These are phyloP conservation scores for Cytospora mali DNA, from an alignment of 2,329 filamentous ascomycete species.

Conservation along the genomic window DNA sequence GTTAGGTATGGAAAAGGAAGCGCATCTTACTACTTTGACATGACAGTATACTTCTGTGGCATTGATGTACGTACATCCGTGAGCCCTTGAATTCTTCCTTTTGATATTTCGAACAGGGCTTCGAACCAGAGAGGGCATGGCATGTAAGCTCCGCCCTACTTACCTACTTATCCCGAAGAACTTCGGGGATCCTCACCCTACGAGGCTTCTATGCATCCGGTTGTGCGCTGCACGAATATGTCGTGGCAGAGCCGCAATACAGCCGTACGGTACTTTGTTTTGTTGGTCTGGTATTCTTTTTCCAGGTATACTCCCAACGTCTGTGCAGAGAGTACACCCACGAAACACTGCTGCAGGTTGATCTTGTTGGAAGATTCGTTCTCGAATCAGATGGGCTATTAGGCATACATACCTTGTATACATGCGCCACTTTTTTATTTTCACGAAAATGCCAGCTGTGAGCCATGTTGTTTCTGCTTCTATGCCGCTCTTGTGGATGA, in stretches of 20 bases:
- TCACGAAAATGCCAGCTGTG: background rate
- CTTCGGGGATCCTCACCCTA: slow-evolving; percentile 2
- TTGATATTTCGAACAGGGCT: background rate
- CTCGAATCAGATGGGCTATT: background rate
- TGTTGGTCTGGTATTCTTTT: background rate
- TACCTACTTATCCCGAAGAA: background rate
- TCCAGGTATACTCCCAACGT: background rate
- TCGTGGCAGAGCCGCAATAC: slow-evolving; percentile 9
- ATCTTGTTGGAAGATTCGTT: background rate
- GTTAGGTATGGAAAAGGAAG: background rate
- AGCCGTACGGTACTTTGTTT: background rate
- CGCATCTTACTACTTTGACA: background rate
- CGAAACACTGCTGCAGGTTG: background rate
- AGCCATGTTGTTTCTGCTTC: background rate
- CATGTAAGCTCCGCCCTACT: background rate
- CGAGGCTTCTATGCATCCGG: background rate
- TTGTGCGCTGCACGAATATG: background rate
- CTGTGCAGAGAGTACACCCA: background rate
- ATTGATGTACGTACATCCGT: background rate
- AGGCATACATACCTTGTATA: background rate
- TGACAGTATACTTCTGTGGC: background rate
- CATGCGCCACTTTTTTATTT: background rate
- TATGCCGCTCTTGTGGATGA: too few relatives aligned
- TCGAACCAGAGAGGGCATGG: too few relatives aligned
- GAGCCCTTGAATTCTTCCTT: background rate